Base-by-base conservation (phyloP, 306 rosid species). In the Medicago lupulina region DNA sequence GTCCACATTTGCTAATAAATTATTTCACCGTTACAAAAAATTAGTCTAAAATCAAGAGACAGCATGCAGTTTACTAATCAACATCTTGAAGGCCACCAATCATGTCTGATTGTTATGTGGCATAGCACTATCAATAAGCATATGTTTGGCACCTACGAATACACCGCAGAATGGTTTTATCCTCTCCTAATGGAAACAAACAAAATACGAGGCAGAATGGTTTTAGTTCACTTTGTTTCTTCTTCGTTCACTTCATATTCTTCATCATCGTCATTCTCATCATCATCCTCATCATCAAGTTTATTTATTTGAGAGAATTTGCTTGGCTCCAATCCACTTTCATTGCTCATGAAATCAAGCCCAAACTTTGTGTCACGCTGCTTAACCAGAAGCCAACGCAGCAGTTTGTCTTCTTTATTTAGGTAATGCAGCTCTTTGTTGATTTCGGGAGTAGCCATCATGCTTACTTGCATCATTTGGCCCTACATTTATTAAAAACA, bases 381-480 rank as follows among this genome's bases (percentile, higher is more conserved):
- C 83, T 88, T 93, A 75, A 89, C 93, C 60, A 91, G 79, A 82
- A 93, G 92, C 97, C 97, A 89, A 21, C 96, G 96, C 73, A 92
- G 80, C 39, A 92, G 79, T 7, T 91, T 81, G 71, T 95, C 98
- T 83, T 95, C 98, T 87, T 92, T 92, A 89, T 90, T 92, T 73
- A 95, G 84, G 89, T 95, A 95, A 71, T 87, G 97, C 69, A 94
- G 85, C 89, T 94, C 98, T 79, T 89, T 88, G 91, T 94, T 94
- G 76, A 91, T 85, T 86, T 83, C 86, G 8, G 97, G 97, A 4
- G 91, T 86, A 71, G 98, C 91, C 98, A 94, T 94, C 97, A 94
- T 88, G 39, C 95, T 92, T 88, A 92, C 85, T 85, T 95, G 98
- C 98, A 90, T 86, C 85, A 95, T 68, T 53, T 74, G 84, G 74